Evolutionary conservation across 345 rosid species (phyloP).

Genomic region (Eucalyptus cloeziana): DNA sequence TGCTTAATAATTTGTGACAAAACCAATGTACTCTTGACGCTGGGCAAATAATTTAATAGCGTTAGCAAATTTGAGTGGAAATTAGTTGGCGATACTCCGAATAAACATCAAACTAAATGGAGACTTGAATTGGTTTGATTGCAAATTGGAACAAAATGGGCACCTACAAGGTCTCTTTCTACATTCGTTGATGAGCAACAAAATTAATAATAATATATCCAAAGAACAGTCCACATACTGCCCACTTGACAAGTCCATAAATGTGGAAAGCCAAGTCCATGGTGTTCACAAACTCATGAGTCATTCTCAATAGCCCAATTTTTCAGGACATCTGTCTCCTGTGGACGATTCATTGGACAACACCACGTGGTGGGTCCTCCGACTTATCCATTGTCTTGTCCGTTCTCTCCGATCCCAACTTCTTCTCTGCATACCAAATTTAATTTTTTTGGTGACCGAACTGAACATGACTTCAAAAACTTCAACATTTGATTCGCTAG

Average conservation of each 20-base stretch:
- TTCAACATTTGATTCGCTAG: not conserved
- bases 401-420: not conserved
- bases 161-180: not conserved
- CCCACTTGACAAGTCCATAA: not conserved
- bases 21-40: not conserved
- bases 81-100: accelerated
- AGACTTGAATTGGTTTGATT: not conserved
- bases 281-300: not conserved
- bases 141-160: not conserved
- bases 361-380: not conserved
- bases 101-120: not conserved
- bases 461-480: not conserved
- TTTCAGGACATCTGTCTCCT: not conserved
- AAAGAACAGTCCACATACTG: not conserved
- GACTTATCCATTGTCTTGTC: not conserved
- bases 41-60: not conserved
- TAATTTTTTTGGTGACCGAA: not conserved
- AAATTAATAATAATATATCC: not conserved
- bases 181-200: not conserved
- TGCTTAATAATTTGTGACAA: not conserved
- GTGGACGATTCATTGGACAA: not conserved
- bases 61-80: not conserved
- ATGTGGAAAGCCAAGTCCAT: not conserved
- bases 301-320: not conserved
- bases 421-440: not conserved